These are phyloP conservation scores for Ceratobasidium sp. DNA, from an alignment of 1,284 basidiomycete species.

Conservation along the genomic window DNA sequence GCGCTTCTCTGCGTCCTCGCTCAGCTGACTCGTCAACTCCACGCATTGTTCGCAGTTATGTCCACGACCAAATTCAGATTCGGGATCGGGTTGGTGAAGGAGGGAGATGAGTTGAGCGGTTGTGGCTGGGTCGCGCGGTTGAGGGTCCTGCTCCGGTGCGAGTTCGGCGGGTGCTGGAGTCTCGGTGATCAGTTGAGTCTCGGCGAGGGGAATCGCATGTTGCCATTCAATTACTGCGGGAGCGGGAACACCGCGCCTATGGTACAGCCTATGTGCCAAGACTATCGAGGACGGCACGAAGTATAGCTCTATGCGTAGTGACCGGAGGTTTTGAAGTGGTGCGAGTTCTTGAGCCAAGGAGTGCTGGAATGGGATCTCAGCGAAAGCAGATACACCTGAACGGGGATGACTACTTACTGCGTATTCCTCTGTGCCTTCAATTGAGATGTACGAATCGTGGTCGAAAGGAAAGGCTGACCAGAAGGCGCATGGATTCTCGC, in stretches of 20 bases:
- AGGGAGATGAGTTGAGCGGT: slow-evolving; percentile 35
- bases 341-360: slow-evolving; percentile 17
- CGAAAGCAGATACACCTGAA: neutral
- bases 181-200: neutral
- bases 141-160: neutral
- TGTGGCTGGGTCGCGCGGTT: neutral
- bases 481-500: slow-evolving; percentile 19
- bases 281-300: slow-evolving; percentile 27
- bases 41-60: slow-evolving; percentile 22
- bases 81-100: slow-evolving; percentile 23
- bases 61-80: neutral
- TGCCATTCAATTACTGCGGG: slow-evolving; percentile 28
- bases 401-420: slow-evolving; percentile 14
- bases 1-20: neutral
- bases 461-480: slow-evolving; percentile 34
- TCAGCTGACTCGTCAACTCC: neutral
- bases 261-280: slow-evolving; percentile 33
- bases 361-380: slow-evolving; percentile 1
- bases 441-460: slow-evolving; percentile 37
- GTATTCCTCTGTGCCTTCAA: slow-evolving; percentile 15
- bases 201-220: slow-evolving; percentile 3
- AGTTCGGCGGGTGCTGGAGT: neutral
- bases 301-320: slow-evolving; percentile 33
- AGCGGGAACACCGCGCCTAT: slow-evolving; percentile 1
- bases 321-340: slow-evolving; percentile 26